Base-by-base conservation (phyloP, 192 early-diverging fungal genomes). In the Spizellomyces punctatus region DNA sequence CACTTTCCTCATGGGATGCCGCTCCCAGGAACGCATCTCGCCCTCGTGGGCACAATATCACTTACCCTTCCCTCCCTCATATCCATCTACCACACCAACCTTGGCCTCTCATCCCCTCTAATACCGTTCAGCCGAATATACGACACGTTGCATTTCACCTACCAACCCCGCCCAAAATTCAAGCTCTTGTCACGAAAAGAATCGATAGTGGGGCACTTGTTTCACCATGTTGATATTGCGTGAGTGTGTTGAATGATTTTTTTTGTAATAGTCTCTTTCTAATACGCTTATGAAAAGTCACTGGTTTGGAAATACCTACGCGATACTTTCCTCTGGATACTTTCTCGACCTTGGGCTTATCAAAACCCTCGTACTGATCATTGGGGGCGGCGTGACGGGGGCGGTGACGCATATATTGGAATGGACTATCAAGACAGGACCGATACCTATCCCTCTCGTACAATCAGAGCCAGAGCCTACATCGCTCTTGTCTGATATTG, bases 261-360 rank as follows among this genome's bases (percentile, higher is more conserved):
- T n/a, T n/a, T n/a, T n/a, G n/a, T n/a, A n/a, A n/a, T n/a, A 6
- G 17, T n/a, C 9, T 9, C 6, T 6, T n/a, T 36, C n/a, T 36
- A 62, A 16, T 62, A 36, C n/a, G n/a, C n/a, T n/a, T n/a, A 16
- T 42, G 16, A 3, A 6, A 17, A 62, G 60, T 16, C 60, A 62
- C 60, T 62, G 60, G 60, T 62, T 62, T 19, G 60, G 60, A 6
- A 62, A 62, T 36, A 62, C 41, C 17, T 62, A 21, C 36, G 60
- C 60, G 36, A 62, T 62, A 16, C 41, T 62, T 36, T 42, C 17
- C 6, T 62, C 60, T 42, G 60, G 60, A 5, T 42, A 27, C 17
- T 27, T 16, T 62, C 36, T 62, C 17, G 60, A 62, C 36, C 36
- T 62, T 16, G 60, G 60, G 19, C 41, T 62, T 10, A 36, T 36